Evolutionary conservation across 2,329 filamentous ascomycete species (phyloP), one percentile per base, ranked within the genome.

Genomic region (Talaromyces sp.): DNA sequence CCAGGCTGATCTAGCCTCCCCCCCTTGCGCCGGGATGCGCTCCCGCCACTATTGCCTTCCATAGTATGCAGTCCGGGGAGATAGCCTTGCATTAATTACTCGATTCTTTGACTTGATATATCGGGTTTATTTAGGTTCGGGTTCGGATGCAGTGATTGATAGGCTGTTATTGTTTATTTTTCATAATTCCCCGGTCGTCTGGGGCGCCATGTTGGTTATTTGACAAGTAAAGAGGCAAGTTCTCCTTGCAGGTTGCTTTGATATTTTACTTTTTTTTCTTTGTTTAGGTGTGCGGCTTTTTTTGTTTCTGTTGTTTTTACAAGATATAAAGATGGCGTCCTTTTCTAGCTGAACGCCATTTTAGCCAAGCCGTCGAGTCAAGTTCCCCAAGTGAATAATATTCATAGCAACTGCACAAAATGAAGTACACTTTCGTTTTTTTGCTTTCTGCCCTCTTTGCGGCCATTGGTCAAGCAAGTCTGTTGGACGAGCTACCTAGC

Each of bases 401-500:
- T 47, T 14, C 8, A 47, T 47, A 12, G 18, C 9, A 8, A 47
- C 44, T 47, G 5, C 44, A 27, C 18, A 59, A 52, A 28, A 62
- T 59, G 61, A 62, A 56, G 30, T 16, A 6, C 18, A 16, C 33
- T 3, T 40, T 59, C 27, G 31, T 57, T n/a, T n/a, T 59, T 9
- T 6, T 62, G n/a, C 12, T 53, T 12, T 8, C 23, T 5, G 36
- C 55, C 10, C 27, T 59, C n/a, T 47, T 62, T 27, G 56, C 57
- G 31, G 30, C 23, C 2, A 10, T 62, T 18, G 33, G 33, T 31
- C n/a, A 23, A 5, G 61, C 57, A 9, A 59, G 33, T 57, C 42
- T 59, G n/a, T 27, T 62, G 18, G 34, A 56, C 31, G 52, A 59
- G 27, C 23, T 62, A 6, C 61, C 61, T 8, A n/a, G 23, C n/a